Evolutionary conservation across 805 yeast species (phyloP).

Genomic region (Wickerhamiella shivajii): DNA sequence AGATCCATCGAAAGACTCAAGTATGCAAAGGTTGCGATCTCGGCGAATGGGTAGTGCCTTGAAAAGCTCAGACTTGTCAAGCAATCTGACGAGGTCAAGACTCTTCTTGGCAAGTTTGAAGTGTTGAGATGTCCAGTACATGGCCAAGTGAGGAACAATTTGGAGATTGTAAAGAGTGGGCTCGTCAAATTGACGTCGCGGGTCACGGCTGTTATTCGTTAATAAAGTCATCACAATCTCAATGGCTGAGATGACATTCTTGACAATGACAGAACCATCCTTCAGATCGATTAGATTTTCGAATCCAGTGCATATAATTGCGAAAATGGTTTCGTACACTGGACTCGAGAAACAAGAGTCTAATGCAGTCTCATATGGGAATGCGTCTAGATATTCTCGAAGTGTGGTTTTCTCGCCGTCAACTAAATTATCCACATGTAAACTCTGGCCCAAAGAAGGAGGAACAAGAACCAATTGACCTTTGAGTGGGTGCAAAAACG

Average conservation of each 20-base stretch:
- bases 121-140: constrained; percentile 52
- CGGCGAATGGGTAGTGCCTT: constrained; percentile 27
- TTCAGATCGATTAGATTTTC: constrained; percentile 36
- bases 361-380: constrained; percentile 54
- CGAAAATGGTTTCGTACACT: constrained; percentile 41
- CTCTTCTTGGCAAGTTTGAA: constrained; percentile 37
- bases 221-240: constrained; percentile 32
- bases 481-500: constrained; percentile 32
- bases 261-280: constrained; percentile 11
- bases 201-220: constrained; percentile 8
- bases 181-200: constrained; percentile 37
- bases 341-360: constrained; percentile 47
- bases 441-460: constrained; percentile 16
- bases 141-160: constrained; percentile 54
- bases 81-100: constrained; percentile 35
- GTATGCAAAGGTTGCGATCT: constrained; percentile 52
- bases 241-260: constrained; percentile 20
- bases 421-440: constrained; percentile 36
- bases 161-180: constrained; percentile 59
- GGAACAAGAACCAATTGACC: constrained; percentile 8
- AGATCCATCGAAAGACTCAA: constrained; percentile 68
- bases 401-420: constrained; percentile 28
- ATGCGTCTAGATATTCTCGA: constrained; percentile 39
- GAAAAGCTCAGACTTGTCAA: constrained; percentile 39
- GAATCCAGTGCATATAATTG: constrained; percentile 41